Conservation (phyloP, 73 alveolate species). For the Blepharisma japonicum region DNA sequence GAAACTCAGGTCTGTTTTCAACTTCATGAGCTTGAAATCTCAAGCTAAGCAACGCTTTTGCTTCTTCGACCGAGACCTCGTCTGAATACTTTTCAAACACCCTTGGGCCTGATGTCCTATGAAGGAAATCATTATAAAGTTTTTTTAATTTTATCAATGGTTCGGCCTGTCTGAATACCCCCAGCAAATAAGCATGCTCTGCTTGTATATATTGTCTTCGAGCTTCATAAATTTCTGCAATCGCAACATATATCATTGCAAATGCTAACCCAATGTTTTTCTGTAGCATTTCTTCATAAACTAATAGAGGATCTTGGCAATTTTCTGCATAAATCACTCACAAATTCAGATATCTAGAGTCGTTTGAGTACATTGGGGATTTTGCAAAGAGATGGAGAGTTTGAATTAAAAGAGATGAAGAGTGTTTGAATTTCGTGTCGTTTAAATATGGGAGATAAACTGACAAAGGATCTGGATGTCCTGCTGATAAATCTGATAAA, state of each 20-base stretch:
- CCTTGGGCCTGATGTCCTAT: background rate
- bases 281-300: background rate
- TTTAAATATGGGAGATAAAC: background rate
- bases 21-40: background rate
- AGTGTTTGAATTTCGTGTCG: background rate
- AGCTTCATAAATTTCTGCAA: background rate
- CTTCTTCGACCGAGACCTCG: background rate
- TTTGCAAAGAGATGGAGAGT: background rate
- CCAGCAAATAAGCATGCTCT: background rate
- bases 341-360: background rate
- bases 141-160: background rate
- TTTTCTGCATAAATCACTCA: background rate
- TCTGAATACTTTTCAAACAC: background rate
- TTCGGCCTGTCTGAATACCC: background rate
- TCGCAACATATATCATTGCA: background rate
- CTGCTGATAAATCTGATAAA: background rate
- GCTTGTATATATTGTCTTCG: background rate
- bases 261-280: background rate
- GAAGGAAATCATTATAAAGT: background rate
- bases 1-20: background rate
- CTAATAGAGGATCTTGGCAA: background rate
- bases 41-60: background rate
- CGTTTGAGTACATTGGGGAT: background rate
- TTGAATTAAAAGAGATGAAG: background rate
- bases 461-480: conserved; percentile 8